A percentile compares a stretch with the other conserved stretches of the same genome.
phyloP scores from a whole-genome alignment of 2,329 filamentous ascomycete genomes.

The Ploettnerulaceae sp. region DNA sequence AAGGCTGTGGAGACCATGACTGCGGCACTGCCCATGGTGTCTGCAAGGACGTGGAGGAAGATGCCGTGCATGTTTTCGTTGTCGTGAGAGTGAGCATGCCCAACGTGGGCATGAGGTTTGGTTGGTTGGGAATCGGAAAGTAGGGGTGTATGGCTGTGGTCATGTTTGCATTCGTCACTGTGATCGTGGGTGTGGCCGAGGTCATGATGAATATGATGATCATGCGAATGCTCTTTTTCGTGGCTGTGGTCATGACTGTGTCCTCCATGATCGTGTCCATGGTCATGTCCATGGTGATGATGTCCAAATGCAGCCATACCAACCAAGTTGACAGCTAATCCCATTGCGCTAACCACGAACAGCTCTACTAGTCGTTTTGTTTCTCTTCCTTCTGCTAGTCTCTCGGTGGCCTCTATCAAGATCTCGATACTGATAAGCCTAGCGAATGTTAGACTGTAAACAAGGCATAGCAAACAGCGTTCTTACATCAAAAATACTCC shows the following conservation, averaged over 20 bases:
- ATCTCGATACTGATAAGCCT: slow-evolving; percentile 94
- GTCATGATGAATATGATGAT: slow-evolving; percentile 19
- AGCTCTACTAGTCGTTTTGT: slow-evolving; percentile 82
- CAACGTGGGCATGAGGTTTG: slow-evolving; percentile 29
- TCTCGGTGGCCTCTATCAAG: slow-evolving; percentile 86
- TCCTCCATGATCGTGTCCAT: slow-evolving; percentile 33
- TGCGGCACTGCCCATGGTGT: slow-evolving; percentile 88
- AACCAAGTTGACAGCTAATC: slow-evolving; percentile 84
- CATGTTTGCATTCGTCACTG: slow-evolving; percentile 29
- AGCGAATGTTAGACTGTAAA: slow-evolving; percentile 21
- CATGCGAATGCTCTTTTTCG: slow-evolving; percentile 17
- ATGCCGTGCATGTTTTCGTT: slow-evolving; percentile 99
- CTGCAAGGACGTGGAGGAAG: slow-evolving; percentile 90
- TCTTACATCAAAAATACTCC: slow-evolving; percentile 85
- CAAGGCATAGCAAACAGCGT: not conserved
- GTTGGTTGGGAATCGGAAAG: slow-evolving; percentile 14
- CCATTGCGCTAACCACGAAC: slow-evolving; percentile 80
- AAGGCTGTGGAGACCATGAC: slow-evolving; percentile 89
- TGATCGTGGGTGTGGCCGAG: slow-evolving; percentile 35
- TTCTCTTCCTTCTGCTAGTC: slow-evolving; percentile 77
- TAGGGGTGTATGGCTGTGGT: slow-evolving; percentile 14
- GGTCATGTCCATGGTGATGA: slow-evolving; percentile 44
- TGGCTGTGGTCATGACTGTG: slow-evolving; percentile 30
- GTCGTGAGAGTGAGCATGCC: slow-evolving; percentile 56
- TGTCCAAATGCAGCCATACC: slow-evolving; percentile 57